Evolutionary conservation across 129 eudicot genomes (phyloP).

Genomic region (Flaveria robusta): DNA sequence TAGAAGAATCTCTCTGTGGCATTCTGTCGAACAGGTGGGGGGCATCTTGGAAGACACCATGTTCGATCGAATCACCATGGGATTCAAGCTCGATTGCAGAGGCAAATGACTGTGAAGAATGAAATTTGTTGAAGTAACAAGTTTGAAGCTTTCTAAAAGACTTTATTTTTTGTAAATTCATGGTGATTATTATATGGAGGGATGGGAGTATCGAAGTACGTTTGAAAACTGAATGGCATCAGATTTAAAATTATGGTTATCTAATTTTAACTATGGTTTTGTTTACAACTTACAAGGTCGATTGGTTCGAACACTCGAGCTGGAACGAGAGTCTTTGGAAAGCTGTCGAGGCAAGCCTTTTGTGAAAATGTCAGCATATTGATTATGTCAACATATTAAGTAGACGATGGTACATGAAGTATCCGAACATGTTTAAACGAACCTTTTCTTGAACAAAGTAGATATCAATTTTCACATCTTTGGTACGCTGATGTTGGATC

Average conservation of each 20-base stretch:
- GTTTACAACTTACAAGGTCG: no score
- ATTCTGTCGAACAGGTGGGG: conserved; percentile 60
- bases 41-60: conserved; percentile 26
- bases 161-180: conserved; percentile 30
- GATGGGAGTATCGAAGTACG: conserved; percentile 9
- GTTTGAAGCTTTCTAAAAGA: conserved; percentile 28
- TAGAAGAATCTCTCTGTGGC: conserved; percentile 38
- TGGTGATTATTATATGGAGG: conserved; percentile 9
- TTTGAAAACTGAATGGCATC: conserved; percentile 1
- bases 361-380: no score
- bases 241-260: background rate
- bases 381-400: no score
- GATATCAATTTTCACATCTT: no score
- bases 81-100: conserved; percentile 25
- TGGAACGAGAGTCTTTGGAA: no score
- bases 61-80: background rate
- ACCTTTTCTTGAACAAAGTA: no score
- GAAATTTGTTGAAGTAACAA: conserved; percentile 21
- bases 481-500: no score
- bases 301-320: no score
- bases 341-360: no score
- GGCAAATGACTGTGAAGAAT: conserved; percentile 30
- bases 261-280: background rate
- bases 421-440: no score
- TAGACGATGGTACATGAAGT: no score